Evolutionary conservation across 805 yeast species (phyloP).

Genomic region (Teunomyces pallodes): DNA sequence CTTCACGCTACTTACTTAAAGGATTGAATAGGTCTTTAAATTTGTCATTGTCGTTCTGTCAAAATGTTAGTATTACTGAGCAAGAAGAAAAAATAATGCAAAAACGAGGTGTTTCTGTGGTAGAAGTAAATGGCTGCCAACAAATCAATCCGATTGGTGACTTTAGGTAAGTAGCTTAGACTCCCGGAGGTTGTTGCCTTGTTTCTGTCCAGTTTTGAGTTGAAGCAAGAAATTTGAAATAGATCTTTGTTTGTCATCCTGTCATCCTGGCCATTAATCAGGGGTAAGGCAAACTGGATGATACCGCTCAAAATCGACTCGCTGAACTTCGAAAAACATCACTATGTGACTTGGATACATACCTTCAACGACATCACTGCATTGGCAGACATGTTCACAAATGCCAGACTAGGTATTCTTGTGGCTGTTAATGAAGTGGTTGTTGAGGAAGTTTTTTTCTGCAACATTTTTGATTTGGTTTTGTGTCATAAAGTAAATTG

Average conservation of each 20-base stretch:
- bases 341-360: not conserved
- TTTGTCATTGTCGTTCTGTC: not conserved
- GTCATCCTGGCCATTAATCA: not conserved
- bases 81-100: not conserved
- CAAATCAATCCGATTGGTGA: too few relatives aligned
- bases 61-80: not conserved
- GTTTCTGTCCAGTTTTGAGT: too few relatives aligned
- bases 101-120: not conserved
- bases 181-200: too few relatives aligned
- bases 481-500: slow-evolving; percentile 1
- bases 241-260: not conserved
- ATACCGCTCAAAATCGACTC: not conserved
- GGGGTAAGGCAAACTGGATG: not conserved
- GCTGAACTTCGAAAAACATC: not conserved
- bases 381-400: not conserved
- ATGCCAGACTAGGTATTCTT: not conserved
- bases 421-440: slow-evolving; percentile 4
- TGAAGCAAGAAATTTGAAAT: too few relatives aligned
- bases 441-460: slow-evolving; percentile 3
- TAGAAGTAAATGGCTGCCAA: not conserved
- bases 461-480: slow-evolving; percentile 3
- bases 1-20: not conserved
- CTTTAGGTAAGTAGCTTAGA: too few relatives aligned
- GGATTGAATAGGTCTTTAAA: not conserved
- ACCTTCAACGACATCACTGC: not conserved